Evolutionary conservation across 225 moss, liverwort and hornwort species (phyloP).

Genomic region (Sphagnum contortum): DNA sequence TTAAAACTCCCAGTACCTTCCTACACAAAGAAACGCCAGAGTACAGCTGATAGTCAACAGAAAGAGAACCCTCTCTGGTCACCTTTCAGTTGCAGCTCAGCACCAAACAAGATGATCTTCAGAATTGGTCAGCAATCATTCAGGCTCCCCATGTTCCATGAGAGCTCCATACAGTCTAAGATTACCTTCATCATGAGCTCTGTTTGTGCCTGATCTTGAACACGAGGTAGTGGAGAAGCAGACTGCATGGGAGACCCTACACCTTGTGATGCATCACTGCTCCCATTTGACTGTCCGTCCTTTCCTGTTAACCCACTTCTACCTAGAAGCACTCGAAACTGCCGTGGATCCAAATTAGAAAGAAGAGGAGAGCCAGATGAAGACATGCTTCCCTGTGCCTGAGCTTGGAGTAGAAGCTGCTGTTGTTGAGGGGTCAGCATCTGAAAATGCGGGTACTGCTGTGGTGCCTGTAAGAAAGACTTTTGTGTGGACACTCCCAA

Average conservation of each 20-base stretch:
- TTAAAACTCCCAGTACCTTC: no score
- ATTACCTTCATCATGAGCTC: slow-evolving; percentile 86
- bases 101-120: no score
- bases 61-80: no score
- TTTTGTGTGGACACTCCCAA: slow-evolving; percentile 61
- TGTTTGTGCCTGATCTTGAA: slow-evolving; percentile 60
- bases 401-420: slow-evolving; percentile 70
- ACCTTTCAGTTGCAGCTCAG: no score
- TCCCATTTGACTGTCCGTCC: slow-evolving; percentile 74
- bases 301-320: slow-evolving; percentile 58
- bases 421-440: slow-evolving; percentile 70
- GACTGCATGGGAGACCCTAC: slow-evolving; percentile 97
- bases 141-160: no score
- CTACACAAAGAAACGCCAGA: no score
- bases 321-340: slow-evolving; percentile 72
- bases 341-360: slow-evolving; percentile 82
- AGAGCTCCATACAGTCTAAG: background rate
- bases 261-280: slow-evolving; percentile 76
- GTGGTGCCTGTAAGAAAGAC: slow-evolving; percentile 59
- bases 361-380: slow-evolving; percentile 78
- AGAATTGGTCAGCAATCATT: no score
- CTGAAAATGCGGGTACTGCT: slow-evolving; percentile 87
- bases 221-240: slow-evolving; percentile 78
- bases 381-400: slow-evolving; percentile 65
- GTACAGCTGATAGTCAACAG: no score